These are phyloP conservation scores for Forsythia viridissima DNA, from an alignment of 257 asterid species.

Conservation along the genomic window DNA sequence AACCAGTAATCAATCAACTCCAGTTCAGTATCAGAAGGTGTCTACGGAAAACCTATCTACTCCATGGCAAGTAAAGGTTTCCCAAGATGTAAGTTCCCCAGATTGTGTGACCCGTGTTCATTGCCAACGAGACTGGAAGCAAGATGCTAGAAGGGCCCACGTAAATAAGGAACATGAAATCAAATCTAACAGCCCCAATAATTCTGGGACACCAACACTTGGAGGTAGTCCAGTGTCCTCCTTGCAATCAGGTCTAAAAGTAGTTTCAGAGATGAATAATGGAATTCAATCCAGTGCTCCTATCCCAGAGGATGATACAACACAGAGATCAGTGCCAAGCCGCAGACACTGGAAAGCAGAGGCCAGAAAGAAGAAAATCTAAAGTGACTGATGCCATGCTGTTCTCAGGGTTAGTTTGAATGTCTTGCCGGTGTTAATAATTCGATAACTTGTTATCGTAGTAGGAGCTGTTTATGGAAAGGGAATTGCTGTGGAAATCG, in stretches of 20 bases:
- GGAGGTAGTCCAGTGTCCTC: constrained; percentile 29
- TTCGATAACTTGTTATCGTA: background rate
- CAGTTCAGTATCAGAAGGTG: constrained; percentile 32
- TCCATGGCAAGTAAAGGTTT: constrained; percentile 37
- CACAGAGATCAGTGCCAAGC: constrained; percentile 37
- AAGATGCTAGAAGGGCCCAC: constrained; percentile 79
- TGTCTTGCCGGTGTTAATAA: background rate
- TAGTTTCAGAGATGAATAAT: constrained; percentile 13
- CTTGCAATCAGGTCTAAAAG: constrained; percentile 23
- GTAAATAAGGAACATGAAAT: constrained; percentile 39
- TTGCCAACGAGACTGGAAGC: constrained; percentile 80
- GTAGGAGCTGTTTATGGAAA: background rate
- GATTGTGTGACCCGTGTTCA: constrained; percentile 58
- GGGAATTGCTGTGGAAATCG: constrained; percentile 1
- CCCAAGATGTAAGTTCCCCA: constrained; percentile 34
- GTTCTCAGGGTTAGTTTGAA: constrained; percentile 4
- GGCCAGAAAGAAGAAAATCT: constrained; percentile 76
- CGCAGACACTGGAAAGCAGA: constrained; percentile 90
- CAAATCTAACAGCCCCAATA: constrained; percentile 4
- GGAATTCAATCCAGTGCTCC: constrained; percentile 22
- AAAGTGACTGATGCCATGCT: constrained; percentile 17
- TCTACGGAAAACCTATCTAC: constrained; percentile 32
- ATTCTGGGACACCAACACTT: constrained; percentile 23
- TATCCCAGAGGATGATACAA: constrained; percentile 27
- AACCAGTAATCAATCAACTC: constrained; percentile 35